Evolutionary conservation across 495 filamentous ascomycete genomes (phyloP), one percentile per base, ranked within the genome.

Genomic region (Coniosporium apollinis): DNA sequence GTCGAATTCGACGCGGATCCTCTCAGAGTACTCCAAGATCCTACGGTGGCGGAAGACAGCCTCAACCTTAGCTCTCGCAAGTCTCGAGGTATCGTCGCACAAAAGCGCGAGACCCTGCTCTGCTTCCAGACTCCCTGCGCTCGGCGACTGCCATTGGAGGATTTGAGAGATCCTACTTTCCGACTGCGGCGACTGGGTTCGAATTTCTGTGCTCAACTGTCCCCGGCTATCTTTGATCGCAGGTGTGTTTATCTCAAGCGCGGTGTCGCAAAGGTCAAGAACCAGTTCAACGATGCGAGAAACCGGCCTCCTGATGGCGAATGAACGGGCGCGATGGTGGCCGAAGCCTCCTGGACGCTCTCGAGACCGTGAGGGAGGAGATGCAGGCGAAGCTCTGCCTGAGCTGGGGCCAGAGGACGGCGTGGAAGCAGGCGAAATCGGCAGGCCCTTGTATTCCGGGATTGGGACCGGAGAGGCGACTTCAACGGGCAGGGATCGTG

Each of bases 1-100:
- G 13, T 80, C 78, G 50, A 89, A 92, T 51, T 97, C 89, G 22
- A 91, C 67, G 1, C 91, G 82, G 50, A 97, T 94, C 6, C 89
- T 72, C 56, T 97, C 89, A 3, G 83, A 76, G 52, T 96, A 97
- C 55, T 97, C 91, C 28, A 96, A 75, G 37, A 94, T 92, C 44
- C 79, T 73, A 28, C 87, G 74, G 57, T 96, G 81, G 22, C 89
- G 83, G 41, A 86, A 66, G 9, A 94, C 78, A 16, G 91, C 79
- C 46, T 96, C 91, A 3, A 94, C 82, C 54, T 96, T 97, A 13
- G 80, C 69, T 46, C 69, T 78, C 13, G 85, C 74, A 15, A 84
- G 66, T 36, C 64, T 71, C 45, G 89, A 82, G 1, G 86, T 96
- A 47, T 97, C 91, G 9, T 76, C 70, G 46, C 82, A 89, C 28